phyloP scores from a whole-genome alignment of 495 filamentous ascomycete genomes.

The Beverwykella pulmonaria region DNA sequence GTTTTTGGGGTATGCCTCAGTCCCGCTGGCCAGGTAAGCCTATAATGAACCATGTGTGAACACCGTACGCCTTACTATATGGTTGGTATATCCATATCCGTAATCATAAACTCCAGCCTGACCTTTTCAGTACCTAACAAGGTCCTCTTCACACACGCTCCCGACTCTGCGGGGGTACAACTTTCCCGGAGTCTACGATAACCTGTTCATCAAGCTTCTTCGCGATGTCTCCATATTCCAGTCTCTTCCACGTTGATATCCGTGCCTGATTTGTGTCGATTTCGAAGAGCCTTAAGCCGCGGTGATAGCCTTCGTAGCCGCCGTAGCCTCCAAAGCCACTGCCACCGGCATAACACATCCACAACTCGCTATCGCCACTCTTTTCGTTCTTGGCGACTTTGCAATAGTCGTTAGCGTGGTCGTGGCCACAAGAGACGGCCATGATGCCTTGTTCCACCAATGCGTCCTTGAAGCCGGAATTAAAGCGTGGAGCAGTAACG shows the following conservation, averaged over 20 bases:
- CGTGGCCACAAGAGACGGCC: slow-evolving; percentile 90
- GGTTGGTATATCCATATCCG: background rate
- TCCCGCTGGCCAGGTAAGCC: background rate
- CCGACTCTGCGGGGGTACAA: slow-evolving; percentile 44
- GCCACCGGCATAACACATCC: slow-evolving; percentile 98
- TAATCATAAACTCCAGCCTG: background rate
- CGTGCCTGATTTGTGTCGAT: slow-evolving; percentile 86
- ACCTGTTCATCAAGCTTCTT: slow-evolving; percentile 80
- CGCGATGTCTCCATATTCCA: slow-evolving; percentile 79
- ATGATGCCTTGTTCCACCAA: slow-evolving; percentile 80
- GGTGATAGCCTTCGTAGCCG: slow-evolving; percentile 81
- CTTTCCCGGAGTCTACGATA: slow-evolving; percentile 78
- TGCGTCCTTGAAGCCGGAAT: slow-evolving; percentile 84
- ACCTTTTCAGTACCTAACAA: background rate
- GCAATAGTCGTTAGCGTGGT: slow-evolving; percentile 97
- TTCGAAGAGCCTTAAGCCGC: slow-evolving; percentile 85
- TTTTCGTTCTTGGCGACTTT: slow-evolving; percentile 60
- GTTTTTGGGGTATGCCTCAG: background rate
- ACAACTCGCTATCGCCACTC: slow-evolving; percentile 65
- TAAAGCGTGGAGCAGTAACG: slow-evolving; percentile 83
- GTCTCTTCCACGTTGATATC: slow-evolving; percentile 87
- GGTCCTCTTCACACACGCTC: background rate
- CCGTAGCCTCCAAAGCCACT: slow-evolving; percentile 92
- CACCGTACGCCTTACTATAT: background rate
- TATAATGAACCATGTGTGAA: background rate